phyloP scores from a whole-genome alignment of 371 early-diverging fungal species.

The Mucor racemosus region DNA sequence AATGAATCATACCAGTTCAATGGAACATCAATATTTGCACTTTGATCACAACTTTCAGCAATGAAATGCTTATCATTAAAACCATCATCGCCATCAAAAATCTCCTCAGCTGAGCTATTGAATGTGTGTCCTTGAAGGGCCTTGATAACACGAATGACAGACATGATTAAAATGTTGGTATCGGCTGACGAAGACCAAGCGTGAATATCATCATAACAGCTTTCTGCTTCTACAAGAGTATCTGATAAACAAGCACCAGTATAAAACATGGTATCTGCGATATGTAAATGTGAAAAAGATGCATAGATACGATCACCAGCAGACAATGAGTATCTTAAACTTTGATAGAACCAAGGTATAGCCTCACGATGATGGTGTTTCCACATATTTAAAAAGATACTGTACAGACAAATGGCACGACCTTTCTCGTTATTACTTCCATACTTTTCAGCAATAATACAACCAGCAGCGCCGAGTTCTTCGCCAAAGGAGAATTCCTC shows the following conservation, averaged over 20 bases:
- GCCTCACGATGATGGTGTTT: conserved; percentile 38
- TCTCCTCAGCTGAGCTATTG: conserved; percentile 20
- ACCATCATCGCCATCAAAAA: conserved; percentile 53
- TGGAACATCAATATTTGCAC: conserved; percentile 35
- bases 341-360: conserved; percentile 18
- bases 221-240: conserved; percentile 36
- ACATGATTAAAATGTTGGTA: conserved; percentile 41
- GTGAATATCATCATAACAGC: conserved; percentile 44
- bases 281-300: conserved; percentile 39
- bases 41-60: conserved; percentile 40
- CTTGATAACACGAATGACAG: conserved; percentile 42
- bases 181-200: conserved; percentile 47
- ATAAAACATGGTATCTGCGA: conserved; percentile 30
- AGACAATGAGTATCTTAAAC: conserved; percentile 24
- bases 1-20: conserved; percentile 49
- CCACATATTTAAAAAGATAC: conserved; percentile 38
- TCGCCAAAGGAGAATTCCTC: conserved; percentile 35
- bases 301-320: conserved; percentile 52
- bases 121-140: conserved; percentile 47
- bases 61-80: conserved; percentile 49
- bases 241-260: conserved; percentile 30
- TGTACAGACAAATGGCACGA: conserved; percentile 38
- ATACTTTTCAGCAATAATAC: conserved; percentile 31
- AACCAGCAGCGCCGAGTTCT: conserved; percentile 40
- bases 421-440: conserved; percentile 44